Conservation (phyloP, 192 early-diverging fungal species). For the Backusella liffmaniae region DNA sequence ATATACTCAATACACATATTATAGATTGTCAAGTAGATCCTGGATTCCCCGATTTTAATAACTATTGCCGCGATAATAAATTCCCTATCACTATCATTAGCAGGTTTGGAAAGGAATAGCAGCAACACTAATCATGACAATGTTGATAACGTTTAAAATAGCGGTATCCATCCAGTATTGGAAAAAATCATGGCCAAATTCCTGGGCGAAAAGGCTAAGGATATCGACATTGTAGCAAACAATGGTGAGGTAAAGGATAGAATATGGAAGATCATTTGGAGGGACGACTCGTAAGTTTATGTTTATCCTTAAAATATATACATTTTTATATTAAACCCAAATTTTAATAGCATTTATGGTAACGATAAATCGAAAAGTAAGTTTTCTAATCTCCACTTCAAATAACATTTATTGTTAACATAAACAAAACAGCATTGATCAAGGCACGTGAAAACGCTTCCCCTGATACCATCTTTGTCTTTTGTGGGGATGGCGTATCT, state of each 20-base stretch:
- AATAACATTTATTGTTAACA: background rate
- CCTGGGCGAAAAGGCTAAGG: conserved; percentile 44
- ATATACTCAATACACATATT: background rate
- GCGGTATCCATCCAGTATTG: conserved; percentile 55
- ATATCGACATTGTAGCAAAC: conserved; percentile 63
- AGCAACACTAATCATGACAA: background rate
- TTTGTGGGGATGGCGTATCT: conserved; percentile 78
- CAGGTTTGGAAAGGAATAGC: conserved; percentile 30
- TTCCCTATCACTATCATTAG: conserved; percentile 67
- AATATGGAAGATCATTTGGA: conserved; percentile 62
- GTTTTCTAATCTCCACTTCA: background rate
- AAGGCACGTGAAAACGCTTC: conserved; percentile 25
- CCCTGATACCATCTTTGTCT: conserved; percentile 52
- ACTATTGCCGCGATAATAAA: conserved; percentile 43
- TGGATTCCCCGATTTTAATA: conserved; percentile 55
- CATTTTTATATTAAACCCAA: conserved; percentile 4
- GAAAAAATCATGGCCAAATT: conserved; percentile 50
- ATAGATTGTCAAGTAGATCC: conserved; percentile 62
- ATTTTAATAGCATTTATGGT: conserved; percentile 44
- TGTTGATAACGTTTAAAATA: conserved; percentile 23
- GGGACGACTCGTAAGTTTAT: conserved; percentile 53
- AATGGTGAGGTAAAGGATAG: conserved; percentile 39
- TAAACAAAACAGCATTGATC: conserved; percentile 18
- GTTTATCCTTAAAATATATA: background rate
- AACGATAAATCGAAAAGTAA: conserved; percentile 63